Conservation (phyloP, 805 yeast genomes). For the Yamadazyma endophytica region DNA sequence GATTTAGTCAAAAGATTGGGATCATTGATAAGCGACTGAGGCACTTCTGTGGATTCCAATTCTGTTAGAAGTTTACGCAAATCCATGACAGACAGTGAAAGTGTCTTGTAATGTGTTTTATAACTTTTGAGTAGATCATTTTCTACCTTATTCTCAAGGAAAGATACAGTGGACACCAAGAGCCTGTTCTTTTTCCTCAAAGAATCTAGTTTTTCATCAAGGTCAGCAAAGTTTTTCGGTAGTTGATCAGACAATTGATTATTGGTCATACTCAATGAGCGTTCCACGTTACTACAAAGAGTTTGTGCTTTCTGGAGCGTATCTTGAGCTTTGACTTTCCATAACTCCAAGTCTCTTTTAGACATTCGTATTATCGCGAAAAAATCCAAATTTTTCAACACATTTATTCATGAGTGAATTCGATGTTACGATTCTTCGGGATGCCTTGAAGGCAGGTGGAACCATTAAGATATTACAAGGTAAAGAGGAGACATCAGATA, state of each 20-base stretch:
- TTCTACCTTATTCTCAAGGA: slow-evolving; percentile 10
- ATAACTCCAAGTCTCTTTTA: slow-evolving; percentile 13
- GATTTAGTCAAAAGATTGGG: background rate
- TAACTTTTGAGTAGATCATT: slow-evolving; percentile 11
- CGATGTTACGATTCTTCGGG: slow-evolving; percentile 4
- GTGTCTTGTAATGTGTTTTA: slow-evolving; percentile 8
- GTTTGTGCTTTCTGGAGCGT: slow-evolving; percentile 24
- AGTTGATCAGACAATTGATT: slow-evolving; percentile 19
- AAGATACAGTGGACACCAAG: slow-evolving; percentile 5
- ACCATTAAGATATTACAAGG: slow-evolving; percentile 4
- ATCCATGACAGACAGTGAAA: slow-evolving; percentile 20
- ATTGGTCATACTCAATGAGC: slow-evolving; percentile 20
- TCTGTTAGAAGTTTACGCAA: slow-evolving; percentile 21
- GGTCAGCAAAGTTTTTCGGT: slow-evolving; percentile 18
- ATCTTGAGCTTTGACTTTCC: slow-evolving; percentile 22
- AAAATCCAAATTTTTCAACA: slow-evolving; percentile 1
- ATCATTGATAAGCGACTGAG: slow-evolving; percentile 13
- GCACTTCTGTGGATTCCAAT: slow-evolving; percentile 26
- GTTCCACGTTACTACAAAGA: slow-evolving; percentile 31
- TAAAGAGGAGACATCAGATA: slow-evolving; percentile 1
- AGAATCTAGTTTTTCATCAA: slow-evolving; percentile 13
- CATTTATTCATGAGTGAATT: slow-evolving; percentile 1
- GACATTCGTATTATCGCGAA: slow-evolving; percentile 2
- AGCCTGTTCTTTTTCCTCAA: slow-evolving; percentile 7
- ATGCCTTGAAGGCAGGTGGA: slow-evolving; percentile 5